Conservation (phyloP, 345 rosid species). For the Pistacia atlantica region DNA sequence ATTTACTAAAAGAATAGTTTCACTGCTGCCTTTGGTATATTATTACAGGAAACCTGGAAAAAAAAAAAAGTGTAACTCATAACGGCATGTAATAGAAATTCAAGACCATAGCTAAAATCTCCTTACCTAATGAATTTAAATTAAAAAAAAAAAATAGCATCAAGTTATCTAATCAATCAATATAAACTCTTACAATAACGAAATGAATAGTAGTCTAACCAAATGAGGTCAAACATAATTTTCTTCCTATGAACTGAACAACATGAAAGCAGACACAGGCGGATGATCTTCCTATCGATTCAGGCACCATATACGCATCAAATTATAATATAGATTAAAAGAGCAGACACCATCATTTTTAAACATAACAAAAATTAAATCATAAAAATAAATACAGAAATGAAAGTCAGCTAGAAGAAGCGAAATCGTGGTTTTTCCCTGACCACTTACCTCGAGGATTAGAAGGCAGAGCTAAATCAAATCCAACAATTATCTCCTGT, state of each 20-base stretch:
- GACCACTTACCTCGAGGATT: too few relatives aligned
- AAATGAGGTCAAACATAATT: neutral
- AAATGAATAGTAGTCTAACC: neutral
- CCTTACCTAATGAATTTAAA: neutral
- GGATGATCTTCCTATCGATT: neutral
- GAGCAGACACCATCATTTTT: neutral
- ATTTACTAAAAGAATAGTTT: constrained; percentile 14
- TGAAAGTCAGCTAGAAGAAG: neutral
- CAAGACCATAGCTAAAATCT: neutral
- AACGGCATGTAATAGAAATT: neutral
- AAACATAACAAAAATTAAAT: neutral
- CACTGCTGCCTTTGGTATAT: constrained; percentile 20
- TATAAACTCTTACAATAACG: neutral
- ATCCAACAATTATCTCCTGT: neutral
- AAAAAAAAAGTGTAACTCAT: neutral
- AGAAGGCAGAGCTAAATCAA: constrained; percentile 10
- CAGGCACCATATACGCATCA: neutral
- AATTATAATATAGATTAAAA: neutral
- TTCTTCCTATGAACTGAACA: neutral
- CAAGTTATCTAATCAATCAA: neutral
- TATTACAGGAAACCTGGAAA: constrained; percentile 24
- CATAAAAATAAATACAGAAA: neutral
- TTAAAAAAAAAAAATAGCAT: neutral
- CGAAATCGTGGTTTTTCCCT: too few relatives aligned
- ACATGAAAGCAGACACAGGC: neutral